These are phyloP conservation scores for Solanum paucissectum DNA, from an alignment of 257 asterid genomes.

Conservation along the genomic window DNA sequence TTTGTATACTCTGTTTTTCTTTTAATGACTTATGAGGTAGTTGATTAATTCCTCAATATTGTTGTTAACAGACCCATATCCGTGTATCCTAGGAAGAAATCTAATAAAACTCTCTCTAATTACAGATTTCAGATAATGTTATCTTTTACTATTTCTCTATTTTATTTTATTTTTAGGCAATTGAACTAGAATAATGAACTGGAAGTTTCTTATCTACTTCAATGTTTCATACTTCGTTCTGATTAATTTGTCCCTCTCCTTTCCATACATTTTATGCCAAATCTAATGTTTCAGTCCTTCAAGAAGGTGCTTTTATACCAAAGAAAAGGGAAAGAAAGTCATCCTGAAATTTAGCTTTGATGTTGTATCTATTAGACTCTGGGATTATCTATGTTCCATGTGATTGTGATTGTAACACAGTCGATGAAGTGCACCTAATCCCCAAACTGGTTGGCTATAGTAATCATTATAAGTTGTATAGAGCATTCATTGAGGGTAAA, in stretches of 20 bases:
- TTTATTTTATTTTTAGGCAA: not conserved
- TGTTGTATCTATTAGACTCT: not conserved
- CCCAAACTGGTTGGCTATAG: not conserved
- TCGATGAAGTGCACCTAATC: not conserved
- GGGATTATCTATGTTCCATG: not conserved
- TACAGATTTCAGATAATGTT: not conserved
- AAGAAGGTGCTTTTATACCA: not conserved
- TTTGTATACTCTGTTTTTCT: not conserved
- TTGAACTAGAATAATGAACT: not conserved
- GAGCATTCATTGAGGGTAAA: not conserved
- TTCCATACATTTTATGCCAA: not conserved
- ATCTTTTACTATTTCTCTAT: not conserved
- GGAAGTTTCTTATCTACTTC: not conserved
- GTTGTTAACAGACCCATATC: not conserved
- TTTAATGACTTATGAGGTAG: not conserved
- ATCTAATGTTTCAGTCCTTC: not conserved
- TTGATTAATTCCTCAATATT: not conserved
- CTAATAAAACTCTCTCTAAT: not conserved
- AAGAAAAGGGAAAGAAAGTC: not conserved
- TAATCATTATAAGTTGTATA: not conserved
- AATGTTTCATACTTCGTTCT: not conserved
- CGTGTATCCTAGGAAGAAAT: not conserved
- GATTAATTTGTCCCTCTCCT: not conserved
- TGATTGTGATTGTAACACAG: not conserved
- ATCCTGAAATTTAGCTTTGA: not conserved